A percentile compares a stretch with the other conserved stretches of the same genome.
phyloP scores from a whole-genome alignment of 805 yeast genomes.

The Brettanomyces anomalus region DNA sequence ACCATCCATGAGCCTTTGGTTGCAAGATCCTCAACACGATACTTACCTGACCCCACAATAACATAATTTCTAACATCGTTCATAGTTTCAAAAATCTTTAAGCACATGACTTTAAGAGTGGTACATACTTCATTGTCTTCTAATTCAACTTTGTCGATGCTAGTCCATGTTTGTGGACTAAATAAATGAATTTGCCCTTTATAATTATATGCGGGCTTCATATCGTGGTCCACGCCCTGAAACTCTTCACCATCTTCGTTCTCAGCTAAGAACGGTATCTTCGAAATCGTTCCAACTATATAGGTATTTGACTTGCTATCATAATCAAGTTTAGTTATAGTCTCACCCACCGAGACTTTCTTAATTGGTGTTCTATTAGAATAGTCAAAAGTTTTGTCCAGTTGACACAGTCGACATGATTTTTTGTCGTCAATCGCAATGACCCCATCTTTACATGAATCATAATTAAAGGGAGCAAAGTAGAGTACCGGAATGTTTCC shows the following conservation, averaged over 20 bases:
- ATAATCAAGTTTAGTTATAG: slow-evolving; percentile 57
- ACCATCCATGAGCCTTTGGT: slow-evolving; percentile 72
- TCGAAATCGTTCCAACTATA: slow-evolving; percentile 50
- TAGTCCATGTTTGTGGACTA: slow-evolving; percentile 69
- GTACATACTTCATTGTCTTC: slow-evolving; percentile 61
- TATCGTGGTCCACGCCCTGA: slow-evolving; percentile 45
- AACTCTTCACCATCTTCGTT: slow-evolving; percentile 68
- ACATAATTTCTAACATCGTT: slow-evolving; percentile 28
- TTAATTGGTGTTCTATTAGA: slow-evolving; percentile 54
- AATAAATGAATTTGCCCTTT: slow-evolving; percentile 56
- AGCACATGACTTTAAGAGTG: slow-evolving; percentile 43
- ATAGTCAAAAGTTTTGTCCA: slow-evolving; percentile 39
- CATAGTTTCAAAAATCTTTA: slow-evolving; percentile 25
- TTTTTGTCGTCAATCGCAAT: slow-evolving; percentile 64
- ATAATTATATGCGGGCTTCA: slow-evolving; percentile 43
- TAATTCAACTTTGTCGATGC: slow-evolving; percentile 60
- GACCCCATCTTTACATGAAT: slow-evolving; percentile 36
- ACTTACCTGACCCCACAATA: slow-evolving; percentile 69
- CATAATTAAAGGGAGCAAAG: slow-evolving; percentile 41
- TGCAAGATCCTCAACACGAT: slow-evolving; percentile 71
- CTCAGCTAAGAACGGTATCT: slow-evolving; percentile 50
- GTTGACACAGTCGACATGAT: slow-evolving; percentile 53
- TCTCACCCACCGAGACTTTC: slow-evolving; percentile 44
- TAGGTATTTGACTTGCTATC: slow-evolving; percentile 59
- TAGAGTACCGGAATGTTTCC: slow-evolving; percentile 59